Conservation (phyloP, 2,329 filamentous ascomycete genomes). For the Trichoderma atrobrunneum region DNA sequence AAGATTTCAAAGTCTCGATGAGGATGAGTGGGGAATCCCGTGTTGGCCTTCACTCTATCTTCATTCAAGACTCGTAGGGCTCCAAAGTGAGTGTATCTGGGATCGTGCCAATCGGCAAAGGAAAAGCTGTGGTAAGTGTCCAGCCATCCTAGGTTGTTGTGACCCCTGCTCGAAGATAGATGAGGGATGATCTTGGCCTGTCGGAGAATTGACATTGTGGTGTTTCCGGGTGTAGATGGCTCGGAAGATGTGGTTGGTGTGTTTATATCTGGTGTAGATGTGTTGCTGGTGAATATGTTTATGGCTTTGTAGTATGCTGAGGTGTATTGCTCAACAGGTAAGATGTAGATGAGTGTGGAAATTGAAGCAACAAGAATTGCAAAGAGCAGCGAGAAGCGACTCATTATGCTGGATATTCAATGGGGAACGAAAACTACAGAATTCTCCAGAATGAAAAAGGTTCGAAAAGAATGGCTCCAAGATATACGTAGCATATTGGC, state of each 20-base stretch:
- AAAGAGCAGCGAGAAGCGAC: conserved; percentile 32
- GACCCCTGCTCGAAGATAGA: conserved; percentile 68
- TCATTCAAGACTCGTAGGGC: conserved; percentile 83
- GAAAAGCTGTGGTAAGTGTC: conserved; percentile 85
- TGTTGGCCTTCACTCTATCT: conserved; percentile 71
- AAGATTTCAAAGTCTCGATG: conserved; percentile 90
- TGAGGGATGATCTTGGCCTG: conserved; percentile 74
- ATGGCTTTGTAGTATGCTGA: conserved; percentile 23
- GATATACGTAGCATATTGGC: conserved; percentile 2
- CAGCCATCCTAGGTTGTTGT: conserved; percentile 78
- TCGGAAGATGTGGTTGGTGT: conserved; percentile 19
- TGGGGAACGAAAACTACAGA: neutral
- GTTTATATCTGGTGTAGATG: conserved; percentile 18
- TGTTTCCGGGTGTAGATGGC: conserved; percentile 36
- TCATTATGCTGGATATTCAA: conserved; percentile 36
- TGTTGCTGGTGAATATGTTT: conserved; percentile 25
- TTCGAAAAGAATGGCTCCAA: neutral
- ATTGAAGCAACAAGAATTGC: conserved; percentile 38
- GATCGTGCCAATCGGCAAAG: conserved; percentile 71
- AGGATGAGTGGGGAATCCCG: conserved; percentile 80
- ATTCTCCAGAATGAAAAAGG: neutral
- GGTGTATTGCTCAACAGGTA: conserved; percentile 28
- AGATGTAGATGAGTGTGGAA: conserved; percentile 34
- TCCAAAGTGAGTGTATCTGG: conserved; percentile 66
- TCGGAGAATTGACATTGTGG: conserved; percentile 55